Evolutionary conservation across 176 grass and related monocot genomes (phyloP).

Genomic region (Ensete ventricosum): DNA sequence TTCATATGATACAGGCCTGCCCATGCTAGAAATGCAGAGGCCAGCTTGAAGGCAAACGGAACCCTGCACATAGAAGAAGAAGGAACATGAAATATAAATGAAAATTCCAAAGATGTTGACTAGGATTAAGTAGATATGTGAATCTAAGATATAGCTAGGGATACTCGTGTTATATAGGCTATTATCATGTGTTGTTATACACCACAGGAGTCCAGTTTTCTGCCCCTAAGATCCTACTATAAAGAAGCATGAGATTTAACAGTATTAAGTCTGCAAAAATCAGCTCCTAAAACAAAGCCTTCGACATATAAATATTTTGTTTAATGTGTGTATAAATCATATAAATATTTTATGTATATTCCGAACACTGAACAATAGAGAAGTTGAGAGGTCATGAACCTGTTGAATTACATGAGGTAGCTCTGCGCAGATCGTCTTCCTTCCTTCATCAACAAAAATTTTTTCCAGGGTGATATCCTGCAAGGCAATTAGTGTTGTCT

Average conservation of each 20-base stretch:
- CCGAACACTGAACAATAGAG: not conserved
- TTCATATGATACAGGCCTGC: conserved; percentile 68
- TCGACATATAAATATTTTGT: too few relatives aligned
- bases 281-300: too few relatives aligned
- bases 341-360: not conserved
- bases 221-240: too few relatives aligned
- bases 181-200: too few relatives aligned
- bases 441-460: conserved; percentile 20
- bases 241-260: too few relatives aligned
- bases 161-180: too few relatives aligned
- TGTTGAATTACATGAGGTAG: conserved; percentile 19
- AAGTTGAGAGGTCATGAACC: not conserved
- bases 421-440: conserved; percentile 18
- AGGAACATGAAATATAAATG: not conserved
- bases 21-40: conserved; percentile 53
- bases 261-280: too few relatives aligned
- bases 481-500: conserved; percentile 17
- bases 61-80: conserved; percentile 24
- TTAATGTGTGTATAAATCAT: too few relatives aligned
- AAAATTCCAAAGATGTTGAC: too few relatives aligned
- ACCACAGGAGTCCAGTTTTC: too few relatives aligned
- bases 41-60: conserved; percentile 54
- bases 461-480: conserved; percentile 26
- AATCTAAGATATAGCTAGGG: not conserved
- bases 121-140: not conserved